Conservation (phyloP, 2,329 filamentous ascomycete species). For the Verticillium klebahnii region DNA sequence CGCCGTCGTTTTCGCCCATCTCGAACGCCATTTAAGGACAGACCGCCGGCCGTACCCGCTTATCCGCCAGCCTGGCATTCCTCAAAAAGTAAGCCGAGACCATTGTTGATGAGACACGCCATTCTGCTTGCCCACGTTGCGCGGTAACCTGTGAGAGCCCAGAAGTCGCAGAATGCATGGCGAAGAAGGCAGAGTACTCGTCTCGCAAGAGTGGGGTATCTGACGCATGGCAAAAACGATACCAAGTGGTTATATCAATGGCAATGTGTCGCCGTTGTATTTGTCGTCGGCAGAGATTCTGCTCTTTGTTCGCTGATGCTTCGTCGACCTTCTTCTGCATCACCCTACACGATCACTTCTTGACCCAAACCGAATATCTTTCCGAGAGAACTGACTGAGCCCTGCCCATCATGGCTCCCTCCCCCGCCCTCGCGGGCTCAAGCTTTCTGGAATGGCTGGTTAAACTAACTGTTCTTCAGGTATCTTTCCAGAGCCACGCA, state of each 20-base stretch:
- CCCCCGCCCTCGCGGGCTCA: constrained; percentile 8
- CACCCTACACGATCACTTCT: background rate
- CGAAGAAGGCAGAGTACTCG: background rate
- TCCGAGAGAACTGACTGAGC: background rate
- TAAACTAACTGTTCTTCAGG: constrained; percentile 11
- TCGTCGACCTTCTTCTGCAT: background rate
- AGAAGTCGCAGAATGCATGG: constrained; percentile 10
- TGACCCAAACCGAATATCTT: constrained; percentile 3
- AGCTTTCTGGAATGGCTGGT: constrained; percentile 6
- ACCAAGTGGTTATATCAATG: background rate
- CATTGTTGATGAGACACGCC: constrained; percentile 10
- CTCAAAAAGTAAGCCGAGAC: constrained; percentile 9
- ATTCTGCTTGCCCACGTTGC: constrained; percentile 11
- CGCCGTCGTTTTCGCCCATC: background rate
- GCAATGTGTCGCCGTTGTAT: background rate
- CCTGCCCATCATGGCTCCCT: background rate
- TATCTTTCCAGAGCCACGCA: constrained; percentile 4
- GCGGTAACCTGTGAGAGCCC: constrained; percentile 6
- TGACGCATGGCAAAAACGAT: background rate
- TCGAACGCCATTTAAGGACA: background rate
- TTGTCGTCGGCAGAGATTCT: background rate
- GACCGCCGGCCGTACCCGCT: background rate
- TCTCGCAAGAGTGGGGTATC: background rate
- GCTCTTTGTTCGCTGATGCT: background rate
- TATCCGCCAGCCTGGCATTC: constrained; percentile 6